Evolutionary conservation across 1,284 basidiomycete species (phyloP).

Genomic region (Phellopilus nigrolimitatus): DNA sequence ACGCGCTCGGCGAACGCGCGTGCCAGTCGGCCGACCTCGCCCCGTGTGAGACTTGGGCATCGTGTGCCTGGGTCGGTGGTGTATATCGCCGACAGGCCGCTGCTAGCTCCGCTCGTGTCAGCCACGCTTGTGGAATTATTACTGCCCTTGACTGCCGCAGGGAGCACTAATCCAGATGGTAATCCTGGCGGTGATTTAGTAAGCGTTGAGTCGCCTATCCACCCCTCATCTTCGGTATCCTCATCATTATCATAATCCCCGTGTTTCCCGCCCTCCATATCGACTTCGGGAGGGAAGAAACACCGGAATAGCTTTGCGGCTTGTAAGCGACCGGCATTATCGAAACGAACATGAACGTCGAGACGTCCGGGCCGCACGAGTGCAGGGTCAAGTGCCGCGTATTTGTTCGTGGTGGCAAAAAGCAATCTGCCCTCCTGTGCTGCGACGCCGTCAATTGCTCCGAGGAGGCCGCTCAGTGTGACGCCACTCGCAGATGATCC

Average conservation of each 20-base stretch:
- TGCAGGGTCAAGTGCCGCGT: conserved; percentile 61
- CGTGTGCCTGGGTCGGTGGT: conserved; percentile 20
- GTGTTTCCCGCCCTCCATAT: no score
- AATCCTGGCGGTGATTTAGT: not conserved
- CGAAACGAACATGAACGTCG: conserved; percentile 75
- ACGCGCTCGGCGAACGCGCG: conserved; percentile 51
- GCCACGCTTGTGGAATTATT: no score
- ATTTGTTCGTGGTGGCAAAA: conserved; percentile 75
- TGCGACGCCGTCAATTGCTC: conserved; percentile 70
- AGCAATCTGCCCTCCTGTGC: conserved; percentile 74
- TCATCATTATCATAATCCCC: conserved; percentile 8
- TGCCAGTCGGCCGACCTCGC: conserved; percentile 42
- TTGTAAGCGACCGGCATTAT: conserved; percentile 61
- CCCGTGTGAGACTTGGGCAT: conserved; percentile 32
- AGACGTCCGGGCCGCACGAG: conserved; percentile 74
- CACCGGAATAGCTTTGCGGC: conserved; percentile 56
- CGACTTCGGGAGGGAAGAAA: conserved; percentile 64
- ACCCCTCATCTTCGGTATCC: conserved; percentile 16
- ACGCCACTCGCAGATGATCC: conserved; percentile 35
- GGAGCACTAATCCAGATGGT: not conserved
- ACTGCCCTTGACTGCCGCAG: no score
- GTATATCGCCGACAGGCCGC: not conserved
- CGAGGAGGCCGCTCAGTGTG: conserved; percentile 67
- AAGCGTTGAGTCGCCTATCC: not conserved
- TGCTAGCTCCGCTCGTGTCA: not conserved